Percentiles rank a stretch among this genome's conserved stretches.
phyloP scores from a whole-genome alignment of 441 rosid genomes.

The Manihot esculenta region DNA sequence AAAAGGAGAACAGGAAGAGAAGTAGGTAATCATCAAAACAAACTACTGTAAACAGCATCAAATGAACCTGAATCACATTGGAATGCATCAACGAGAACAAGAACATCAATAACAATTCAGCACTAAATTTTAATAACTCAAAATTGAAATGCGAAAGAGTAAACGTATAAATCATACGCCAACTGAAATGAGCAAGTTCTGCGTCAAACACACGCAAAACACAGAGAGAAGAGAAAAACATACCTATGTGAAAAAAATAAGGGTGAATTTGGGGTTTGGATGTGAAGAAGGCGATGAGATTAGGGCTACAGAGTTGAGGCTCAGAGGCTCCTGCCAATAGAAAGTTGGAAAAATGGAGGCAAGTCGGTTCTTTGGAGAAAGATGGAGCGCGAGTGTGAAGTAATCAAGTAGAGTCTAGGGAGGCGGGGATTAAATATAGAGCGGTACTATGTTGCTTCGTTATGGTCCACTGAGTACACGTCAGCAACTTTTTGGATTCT shows the following conservation, averaged over 20 bases:
- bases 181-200: neutral
- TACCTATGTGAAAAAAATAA: neutral
- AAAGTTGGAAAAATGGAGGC: neutral
- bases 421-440: neutral
- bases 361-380: too few species aligned
- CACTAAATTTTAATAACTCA: too few species aligned
- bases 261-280: neutral
- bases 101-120: too few species aligned
- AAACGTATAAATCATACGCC: neutral
- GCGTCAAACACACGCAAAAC: neutral
- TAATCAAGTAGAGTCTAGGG: too few species aligned
- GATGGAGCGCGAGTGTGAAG: too few species aligned
- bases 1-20: too few species aligned
- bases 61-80: neutral
- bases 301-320: neutral
- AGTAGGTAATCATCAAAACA: neutral
- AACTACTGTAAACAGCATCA: neutral
- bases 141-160: neutral
- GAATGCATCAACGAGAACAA: neutral
- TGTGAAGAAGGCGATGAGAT: neutral
- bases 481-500: constrained; percentile 8
- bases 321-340: neutral
- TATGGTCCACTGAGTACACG: constrained; percentile 21
- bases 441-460: neutral
- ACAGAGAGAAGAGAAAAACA: neutral